Percentiles rank a stretch among this genome's conserved stretches.
Evolutionary conservation across 257 asterid species (phyloP).

Genomic region (Echites panduratus): DNA sequence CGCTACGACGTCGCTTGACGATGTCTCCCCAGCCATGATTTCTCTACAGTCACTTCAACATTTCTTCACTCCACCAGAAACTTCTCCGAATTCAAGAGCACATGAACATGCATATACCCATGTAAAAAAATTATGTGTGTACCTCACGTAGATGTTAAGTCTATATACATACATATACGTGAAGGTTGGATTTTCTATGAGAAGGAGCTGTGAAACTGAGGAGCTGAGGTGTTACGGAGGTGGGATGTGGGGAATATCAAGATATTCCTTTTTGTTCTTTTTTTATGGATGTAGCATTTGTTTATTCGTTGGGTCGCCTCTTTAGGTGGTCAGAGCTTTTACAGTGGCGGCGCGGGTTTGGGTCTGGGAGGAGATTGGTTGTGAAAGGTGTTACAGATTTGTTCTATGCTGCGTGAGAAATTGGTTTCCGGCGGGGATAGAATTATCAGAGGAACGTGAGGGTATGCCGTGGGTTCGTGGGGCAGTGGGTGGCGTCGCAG

Average conservation of each 20-base stretch:
- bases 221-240: neutral
- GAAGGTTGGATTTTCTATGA: conserved; percentile 8
- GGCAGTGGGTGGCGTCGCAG: neutral
- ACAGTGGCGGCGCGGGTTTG: conserved; percentile 20
- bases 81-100: neutral
- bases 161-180: neutral
- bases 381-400: conserved; percentile 12
- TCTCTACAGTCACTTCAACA: neutral
- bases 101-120: conserved; percentile 9
- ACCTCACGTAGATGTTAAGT: neutral
- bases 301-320: neutral
- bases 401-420: neutral
- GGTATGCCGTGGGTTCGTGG: neutral
- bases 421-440: conserved; percentile 1
- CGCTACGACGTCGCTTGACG: conserved; percentile 39
- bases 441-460: neutral
- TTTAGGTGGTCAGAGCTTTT: conserved; percentile 10
- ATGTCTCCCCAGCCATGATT: conserved; percentile 39
- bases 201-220: conserved; percentile 30
- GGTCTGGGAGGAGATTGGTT: neutral
- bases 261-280: conserved; percentile 18
- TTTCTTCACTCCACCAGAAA: conserved; percentile 4
- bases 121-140: neutral
- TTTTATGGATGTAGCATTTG: neutral
- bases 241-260: conserved; percentile 16